Conservation (phyloP, 2,329 filamentous ascomycete genomes). For the Hypoxylon sp. region DNA sequence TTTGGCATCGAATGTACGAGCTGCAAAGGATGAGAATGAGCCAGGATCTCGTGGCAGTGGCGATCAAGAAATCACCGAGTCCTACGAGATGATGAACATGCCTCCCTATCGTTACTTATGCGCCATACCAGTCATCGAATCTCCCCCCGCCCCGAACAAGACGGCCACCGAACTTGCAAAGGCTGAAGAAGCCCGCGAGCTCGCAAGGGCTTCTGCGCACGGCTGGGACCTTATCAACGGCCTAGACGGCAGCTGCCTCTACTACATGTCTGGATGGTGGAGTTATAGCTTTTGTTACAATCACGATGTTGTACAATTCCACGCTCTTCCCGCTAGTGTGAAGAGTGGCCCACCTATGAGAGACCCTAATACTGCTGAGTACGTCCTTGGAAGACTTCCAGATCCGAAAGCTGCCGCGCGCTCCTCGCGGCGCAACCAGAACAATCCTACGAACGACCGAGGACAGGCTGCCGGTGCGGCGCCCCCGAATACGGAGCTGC, state of each 20-base stretch:
- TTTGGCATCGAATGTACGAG: conserved; percentile 33
- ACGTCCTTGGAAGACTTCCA: conserved; percentile 72
- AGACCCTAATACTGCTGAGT: conserved; percentile 79
- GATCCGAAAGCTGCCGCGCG: conserved; percentile 39
- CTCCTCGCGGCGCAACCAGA: conserved; percentile 37
- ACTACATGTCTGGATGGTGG: conserved; percentile 89
- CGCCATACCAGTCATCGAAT: conserved; percentile 75
- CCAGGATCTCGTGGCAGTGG: conserved; percentile 40
- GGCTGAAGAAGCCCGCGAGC: conserved; percentile 80
- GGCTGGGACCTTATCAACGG: conserved; percentile 82
- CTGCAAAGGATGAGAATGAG: conserved; percentile 41
- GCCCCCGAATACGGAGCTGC: conserved; percentile 68
- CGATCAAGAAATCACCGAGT: conserved; percentile 50
- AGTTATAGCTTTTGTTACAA: conserved; percentile 95
- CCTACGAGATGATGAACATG: conserved; percentile 79
- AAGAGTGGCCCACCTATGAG: conserved; percentile 78
- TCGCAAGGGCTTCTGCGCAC: conserved; percentile 76
- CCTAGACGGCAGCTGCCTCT: conserved; percentile 82
- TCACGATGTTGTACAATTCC: conserved; percentile 86
- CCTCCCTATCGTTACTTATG: conserved; percentile 80
- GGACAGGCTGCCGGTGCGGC: conserved; percentile 32
- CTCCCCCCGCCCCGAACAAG: conserved; percentile 64
- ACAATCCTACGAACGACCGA: conserved; percentile 28
- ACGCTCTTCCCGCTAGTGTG: conserved; percentile 74
- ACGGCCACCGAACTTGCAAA: conserved; percentile 72